A percentile compares a stretch with the other conserved stretches of the same genome.
Conservation (phyloP, 2,329 filamentous ascomycete genomes). For the Aspergillus caelatus region DNA sequence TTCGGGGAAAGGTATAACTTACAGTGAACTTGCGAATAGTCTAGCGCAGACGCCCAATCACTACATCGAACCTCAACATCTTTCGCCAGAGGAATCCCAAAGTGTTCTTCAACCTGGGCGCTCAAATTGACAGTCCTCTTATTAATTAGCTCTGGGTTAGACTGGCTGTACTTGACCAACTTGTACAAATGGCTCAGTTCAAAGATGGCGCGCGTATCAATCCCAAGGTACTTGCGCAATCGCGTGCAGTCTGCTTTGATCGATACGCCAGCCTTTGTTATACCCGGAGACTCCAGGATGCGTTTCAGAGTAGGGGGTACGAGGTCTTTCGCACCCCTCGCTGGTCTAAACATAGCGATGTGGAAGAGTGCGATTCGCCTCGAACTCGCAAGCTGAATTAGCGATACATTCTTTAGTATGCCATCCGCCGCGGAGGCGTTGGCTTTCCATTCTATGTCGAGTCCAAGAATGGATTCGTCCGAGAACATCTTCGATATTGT, state of each 20-base stretch:
- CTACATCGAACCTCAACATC: constrained; percentile 69
- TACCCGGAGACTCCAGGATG: constrained; percentile 70
- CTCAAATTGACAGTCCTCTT: constrained; percentile 68
- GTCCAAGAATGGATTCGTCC: constrained; percentile 72
- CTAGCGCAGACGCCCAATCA: constrained; percentile 71
- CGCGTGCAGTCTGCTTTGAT: constrained; percentile 73
- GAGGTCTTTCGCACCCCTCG: constrained; percentile 53
- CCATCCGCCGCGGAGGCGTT: constrained; percentile 51
- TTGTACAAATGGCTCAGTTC: constrained; percentile 84
- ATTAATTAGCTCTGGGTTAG: constrained; percentile 62
- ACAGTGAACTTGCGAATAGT: constrained; percentile 69
- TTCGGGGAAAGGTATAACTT: constrained; percentile 42
- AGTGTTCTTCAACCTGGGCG: constrained; percentile 68
- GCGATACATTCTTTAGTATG: constrained; percentile 70
- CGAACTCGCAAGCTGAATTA: constrained; percentile 81
- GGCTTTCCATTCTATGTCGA: constrained; percentile 83
- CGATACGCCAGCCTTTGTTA: constrained; percentile 76
- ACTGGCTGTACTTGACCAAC: constrained; percentile 68
- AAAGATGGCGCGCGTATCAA: constrained; percentile 69
- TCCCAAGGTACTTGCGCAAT: constrained; percentile 65
- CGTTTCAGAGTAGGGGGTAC: constrained; percentile 70
- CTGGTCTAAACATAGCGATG: constrained; percentile 63
- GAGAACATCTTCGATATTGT: constrained; percentile 67
- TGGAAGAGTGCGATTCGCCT: constrained; percentile 81
- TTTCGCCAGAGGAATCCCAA: constrained; percentile 77